These are phyloP conservation scores for Mucor circinelloides DNA, from an alignment of 371 early-diverging fungal species.

Conservation along the genomic window DNA sequence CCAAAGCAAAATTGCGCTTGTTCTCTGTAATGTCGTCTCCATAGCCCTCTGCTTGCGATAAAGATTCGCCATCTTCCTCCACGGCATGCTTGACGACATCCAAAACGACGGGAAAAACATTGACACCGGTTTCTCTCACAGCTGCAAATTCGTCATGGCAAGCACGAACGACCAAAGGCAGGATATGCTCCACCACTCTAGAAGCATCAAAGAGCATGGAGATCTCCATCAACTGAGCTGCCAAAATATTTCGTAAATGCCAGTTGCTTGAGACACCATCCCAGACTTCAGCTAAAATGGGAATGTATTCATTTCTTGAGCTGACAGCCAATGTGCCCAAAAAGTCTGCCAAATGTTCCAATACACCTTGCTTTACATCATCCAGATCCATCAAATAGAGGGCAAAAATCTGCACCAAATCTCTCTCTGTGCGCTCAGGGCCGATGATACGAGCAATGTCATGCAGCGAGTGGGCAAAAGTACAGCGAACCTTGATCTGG, in stretches of 20 bases:
- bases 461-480: conserved; percentile 64
- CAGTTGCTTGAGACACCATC: conserved; percentile 61
- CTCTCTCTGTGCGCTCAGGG: conserved; percentile 61
- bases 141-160: conserved; percentile 62
- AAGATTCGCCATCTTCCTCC: conserved; percentile 47
- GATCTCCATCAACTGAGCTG: conserved; percentile 54
- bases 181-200: conserved; percentile 51
- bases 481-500: conserved; percentile 61
- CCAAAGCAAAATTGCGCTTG: conserved; percentile 40
- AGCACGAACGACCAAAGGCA: conserved; percentile 58
- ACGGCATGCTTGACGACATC: conserved; percentile 52
- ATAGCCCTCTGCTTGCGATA: conserved; percentile 36
- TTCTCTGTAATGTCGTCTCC: conserved; percentile 38
- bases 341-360: conserved; percentile 63
- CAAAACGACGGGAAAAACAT: conserved; percentile 51
- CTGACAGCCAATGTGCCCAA: conserved; percentile 54
- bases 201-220: conserved; percentile 55
- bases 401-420: conserved; percentile 62
- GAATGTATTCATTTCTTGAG: conserved; percentile 56
- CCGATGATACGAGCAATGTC: conserved; percentile 63
- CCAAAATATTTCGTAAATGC: conserved; percentile 59
- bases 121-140: conserved; percentile 59
- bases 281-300: conserved; percentile 59
- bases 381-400: conserved; percentile 62
- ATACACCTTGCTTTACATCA: conserved; percentile 63